These are phyloP conservation scores for Neonectria magnoliae DNA, from an alignment of 2,329 filamentous ascomycete genomes.

Conservation along the genomic window DNA sequence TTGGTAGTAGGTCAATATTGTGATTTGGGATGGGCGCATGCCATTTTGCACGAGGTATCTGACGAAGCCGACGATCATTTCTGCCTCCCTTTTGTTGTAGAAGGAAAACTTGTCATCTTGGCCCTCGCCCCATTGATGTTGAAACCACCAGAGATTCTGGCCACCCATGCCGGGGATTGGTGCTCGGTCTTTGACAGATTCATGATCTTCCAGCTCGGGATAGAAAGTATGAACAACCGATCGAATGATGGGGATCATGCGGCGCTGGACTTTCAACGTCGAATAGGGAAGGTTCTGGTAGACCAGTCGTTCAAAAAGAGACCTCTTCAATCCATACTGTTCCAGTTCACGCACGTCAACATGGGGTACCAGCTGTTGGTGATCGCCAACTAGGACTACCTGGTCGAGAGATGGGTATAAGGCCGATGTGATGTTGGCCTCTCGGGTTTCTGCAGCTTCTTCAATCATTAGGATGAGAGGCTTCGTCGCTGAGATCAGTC, in stretches of 20 bases:
- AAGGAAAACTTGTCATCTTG: slow-evolving; percentile 72
- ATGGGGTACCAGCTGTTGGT: slow-evolving; percentile 79
- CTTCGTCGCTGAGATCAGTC: slow-evolving; percentile 71
- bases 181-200: slow-evolving; percentile 51
- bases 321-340: slow-evolving; percentile 71
- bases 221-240: slow-evolving; percentile 60
- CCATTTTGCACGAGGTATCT: slow-evolving; percentile 78
- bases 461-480: slow-evolving; percentile 79
- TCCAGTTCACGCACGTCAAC: slow-evolving; percentile 71
- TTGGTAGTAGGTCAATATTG: slow-evolving; percentile 87
- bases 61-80: slow-evolving; percentile 79
- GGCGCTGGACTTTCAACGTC: slow-evolving; percentile 73
- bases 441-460: slow-evolving; percentile 81
- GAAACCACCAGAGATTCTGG: slow-evolving; percentile 54
- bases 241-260: slow-evolving; percentile 60
- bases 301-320: slow-evolving; percentile 84
- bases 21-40: slow-evolving; percentile 69
- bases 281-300: slow-evolving; percentile 70
- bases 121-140: slow-evolving; percentile 69
- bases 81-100: slow-evolving; percentile 76
- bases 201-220: slow-evolving; percentile 55
- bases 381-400: slow-evolving; percentile 75
- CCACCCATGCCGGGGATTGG: slow-evolving; percentile 58
- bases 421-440: slow-evolving; percentile 66
- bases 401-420: slow-evolving; percentile 63